phyloP scores from a whole-genome alignment of 306 rosid genomes.

The Cicer pinnatifidum region DNA sequence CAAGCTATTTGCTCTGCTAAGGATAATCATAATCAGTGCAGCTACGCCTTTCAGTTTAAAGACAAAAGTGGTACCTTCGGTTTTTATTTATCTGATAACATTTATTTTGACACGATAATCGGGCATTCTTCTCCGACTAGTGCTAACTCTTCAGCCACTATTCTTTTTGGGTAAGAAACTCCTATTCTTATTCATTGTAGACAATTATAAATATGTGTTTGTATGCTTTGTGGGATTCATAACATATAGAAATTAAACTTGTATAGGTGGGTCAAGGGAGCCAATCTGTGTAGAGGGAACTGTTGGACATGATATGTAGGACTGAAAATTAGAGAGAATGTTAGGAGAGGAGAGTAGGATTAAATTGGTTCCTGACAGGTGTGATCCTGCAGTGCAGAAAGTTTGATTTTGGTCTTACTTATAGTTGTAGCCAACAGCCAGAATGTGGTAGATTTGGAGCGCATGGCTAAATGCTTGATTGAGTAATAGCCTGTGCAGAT shows the following conservation, averaged over 20 bases:
- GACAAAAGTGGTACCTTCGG: slow-evolving; percentile 92
- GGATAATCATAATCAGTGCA: slow-evolving; percentile 52
- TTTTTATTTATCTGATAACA: slow-evolving; percentile 70
- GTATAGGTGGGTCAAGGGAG: slow-evolving; percentile 30
- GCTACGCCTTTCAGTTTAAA: slow-evolving; percentile 77
- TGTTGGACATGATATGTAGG: neutral
- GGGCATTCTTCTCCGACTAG: slow-evolving; percentile 58
- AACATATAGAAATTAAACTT: slow-evolving; percentile 20
- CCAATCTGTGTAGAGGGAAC: neutral
- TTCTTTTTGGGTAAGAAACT: slow-evolving; percentile 84
- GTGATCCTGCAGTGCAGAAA: too few relatives aligned
- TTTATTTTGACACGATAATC: slow-evolving; percentile 75
- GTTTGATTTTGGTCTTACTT: too few relatives aligned
- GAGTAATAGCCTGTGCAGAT: too few relatives aligned
- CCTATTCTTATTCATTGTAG: slow-evolving; percentile 2
- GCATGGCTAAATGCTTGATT: too few relatives aligned
- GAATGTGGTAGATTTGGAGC: too few relatives aligned
- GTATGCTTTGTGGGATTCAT: neutral
- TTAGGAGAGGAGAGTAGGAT: too few relatives aligned
- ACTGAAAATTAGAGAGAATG: too few relatives aligned
- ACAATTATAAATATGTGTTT: neutral
- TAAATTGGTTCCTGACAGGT: too few relatives aligned
- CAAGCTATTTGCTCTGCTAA: too few relatives aligned
- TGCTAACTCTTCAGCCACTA: slow-evolving; percentile 66
- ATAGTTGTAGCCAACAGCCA: too few relatives aligned